phyloP scores from a whole-genome alignment of 768 basidiomycete species.

The Mrakia hoshinonis region DNA sequence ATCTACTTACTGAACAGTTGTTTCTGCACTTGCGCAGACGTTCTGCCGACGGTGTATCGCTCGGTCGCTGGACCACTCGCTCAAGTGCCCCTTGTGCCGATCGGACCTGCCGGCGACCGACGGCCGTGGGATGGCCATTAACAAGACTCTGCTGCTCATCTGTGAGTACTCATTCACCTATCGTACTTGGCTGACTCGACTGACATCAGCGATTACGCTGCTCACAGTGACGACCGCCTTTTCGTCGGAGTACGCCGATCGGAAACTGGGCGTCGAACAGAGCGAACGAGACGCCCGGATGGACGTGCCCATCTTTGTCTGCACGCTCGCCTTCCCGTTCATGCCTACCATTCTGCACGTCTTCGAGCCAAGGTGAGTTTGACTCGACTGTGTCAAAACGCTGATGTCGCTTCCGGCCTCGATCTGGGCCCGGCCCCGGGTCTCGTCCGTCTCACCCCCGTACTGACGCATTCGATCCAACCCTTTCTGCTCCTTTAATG shows the following conservation, averaged over 20 bases:
- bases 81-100: constrained; percentile 77
- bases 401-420: too few species aligned
- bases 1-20: constrained; percentile 13
- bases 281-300: constrained; percentile 71
- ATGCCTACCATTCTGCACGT: constrained; percentile 84
- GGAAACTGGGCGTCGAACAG: constrained; percentile 56
- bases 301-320: constrained; percentile 84
- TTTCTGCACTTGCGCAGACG: too few species aligned
- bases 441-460: too few species aligned
- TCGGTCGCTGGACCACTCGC: constrained; percentile 77
- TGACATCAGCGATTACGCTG: constrained; percentile 26
- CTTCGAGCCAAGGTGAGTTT: constrained; percentile 68
- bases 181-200: constrained; percentile 25
- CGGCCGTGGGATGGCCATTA: constrained; percentile 45
- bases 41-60: constrained; percentile 85
- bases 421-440: too few species aligned
- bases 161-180: constrained; percentile 42
- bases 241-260: constrained; percentile 56
- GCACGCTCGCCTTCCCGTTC: constrained; percentile 80
- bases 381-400: neutral
- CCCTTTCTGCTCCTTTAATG: neutral
- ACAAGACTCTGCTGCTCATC: constrained; percentile 62
- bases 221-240: constrained; percentile 59
- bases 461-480: neutral
- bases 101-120: constrained; percentile 52